Evolutionary conservation across 768 basidiomycete species (phyloP).

Genomic region (Imleria badia): DNA sequence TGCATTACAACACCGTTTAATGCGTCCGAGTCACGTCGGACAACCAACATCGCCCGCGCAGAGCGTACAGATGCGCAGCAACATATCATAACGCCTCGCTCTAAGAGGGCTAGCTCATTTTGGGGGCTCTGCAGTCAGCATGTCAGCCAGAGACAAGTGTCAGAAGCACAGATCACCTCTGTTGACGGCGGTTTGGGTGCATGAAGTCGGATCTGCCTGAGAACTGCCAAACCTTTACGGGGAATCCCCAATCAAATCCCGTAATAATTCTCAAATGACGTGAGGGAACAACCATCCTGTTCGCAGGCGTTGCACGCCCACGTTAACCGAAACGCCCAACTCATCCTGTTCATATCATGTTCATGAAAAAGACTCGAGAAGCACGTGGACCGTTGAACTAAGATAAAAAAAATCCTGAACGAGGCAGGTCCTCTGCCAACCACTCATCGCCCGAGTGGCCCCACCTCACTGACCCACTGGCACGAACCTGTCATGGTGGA

Average conservation of each 20-base stretch:
- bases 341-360: constrained; percentile 1
- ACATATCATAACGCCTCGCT: constrained; percentile 3
- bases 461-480: background rate
- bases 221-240: constrained; percentile 19
- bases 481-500: background rate
- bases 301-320: constrained; percentile 18
- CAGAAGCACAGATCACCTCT: constrained; percentile 15
- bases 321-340: constrained; percentile 21
- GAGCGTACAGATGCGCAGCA: constrained; percentile 1
- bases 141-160: constrained; percentile 20
- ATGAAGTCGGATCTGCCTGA: constrained; percentile 33
- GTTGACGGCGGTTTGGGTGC: constrained; percentile 15
- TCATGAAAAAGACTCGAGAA: constrained; percentile 3
- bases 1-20: constrained; percentile 9
- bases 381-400: constrained; percentile 7
- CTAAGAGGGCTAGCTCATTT: constrained; percentile 5
- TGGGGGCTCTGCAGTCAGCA: constrained; percentile 2
- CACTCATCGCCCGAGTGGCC: background rate
- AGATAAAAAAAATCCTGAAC: constrained; percentile 20
- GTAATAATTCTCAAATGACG: constrained; percentile 20
- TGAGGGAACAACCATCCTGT: constrained; percentile 8
- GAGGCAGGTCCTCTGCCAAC: constrained; percentile 5
- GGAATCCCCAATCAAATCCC: constrained; percentile 11
- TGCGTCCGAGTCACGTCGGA: constrained; percentile 9
- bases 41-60: constrained; percentile 6